Evolutionary conservation across 345 rosid genomes (phyloP).

Genomic region (Erucastrum elatum): DNA sequence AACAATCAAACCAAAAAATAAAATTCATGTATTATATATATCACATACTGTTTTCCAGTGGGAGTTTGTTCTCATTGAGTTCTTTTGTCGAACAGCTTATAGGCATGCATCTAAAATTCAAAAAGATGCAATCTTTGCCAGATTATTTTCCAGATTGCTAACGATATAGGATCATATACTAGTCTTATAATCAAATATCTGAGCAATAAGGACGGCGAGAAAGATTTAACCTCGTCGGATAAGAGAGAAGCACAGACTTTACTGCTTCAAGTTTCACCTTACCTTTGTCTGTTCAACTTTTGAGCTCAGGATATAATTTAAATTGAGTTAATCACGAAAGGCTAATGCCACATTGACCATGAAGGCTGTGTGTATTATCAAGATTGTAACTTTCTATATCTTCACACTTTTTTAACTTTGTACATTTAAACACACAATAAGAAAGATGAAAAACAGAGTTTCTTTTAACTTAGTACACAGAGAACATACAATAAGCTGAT

Average conservation of each 20-base stretch:
- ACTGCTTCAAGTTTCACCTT: neutral
- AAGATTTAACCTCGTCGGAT: neutral
- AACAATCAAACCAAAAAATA: slow-evolving; percentile 4
- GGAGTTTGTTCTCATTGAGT: slow-evolving; percentile 14
- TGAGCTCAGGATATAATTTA: neutral
- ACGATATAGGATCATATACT: neutral
- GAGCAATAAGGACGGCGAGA: neutral
- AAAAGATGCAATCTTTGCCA: neutral
- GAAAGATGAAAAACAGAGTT: neutral
- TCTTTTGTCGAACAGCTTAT: slow-evolving; percentile 26
- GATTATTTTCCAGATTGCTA: neutral
- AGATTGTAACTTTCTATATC: neutral
- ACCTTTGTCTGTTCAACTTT: neutral
- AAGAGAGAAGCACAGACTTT: neutral
- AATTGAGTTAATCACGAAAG: neutral
- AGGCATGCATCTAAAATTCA: neutral
- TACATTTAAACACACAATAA: neutral
- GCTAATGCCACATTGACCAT: neutral
- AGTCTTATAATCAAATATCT: neutral
- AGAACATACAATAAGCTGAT: slow-evolving; percentile 20
- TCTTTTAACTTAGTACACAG: neutral
- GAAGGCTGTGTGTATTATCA: neutral
- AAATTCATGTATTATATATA: neutral
- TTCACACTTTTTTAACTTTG: neutral
- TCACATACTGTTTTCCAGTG: neutral